Base-by-base conservation (phyloP, 2,329 filamentous ascomycete genomes). In the Aspergillus tanneri region DNA sequence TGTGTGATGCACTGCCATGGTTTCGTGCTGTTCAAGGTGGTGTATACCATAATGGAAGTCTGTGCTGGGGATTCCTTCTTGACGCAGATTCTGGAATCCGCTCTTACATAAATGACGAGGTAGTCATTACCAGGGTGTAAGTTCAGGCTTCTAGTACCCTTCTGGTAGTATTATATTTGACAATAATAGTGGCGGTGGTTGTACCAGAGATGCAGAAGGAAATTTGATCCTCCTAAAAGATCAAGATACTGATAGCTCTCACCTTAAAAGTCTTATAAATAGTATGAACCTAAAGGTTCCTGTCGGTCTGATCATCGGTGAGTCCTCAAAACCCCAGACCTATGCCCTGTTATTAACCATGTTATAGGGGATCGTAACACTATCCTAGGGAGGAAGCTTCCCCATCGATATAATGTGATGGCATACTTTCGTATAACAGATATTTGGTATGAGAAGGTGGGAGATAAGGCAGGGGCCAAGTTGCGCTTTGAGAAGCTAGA, bases 401-500 rank as follows among this genome's bases (percentile, higher is more conserved):
- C 79, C 0, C 74, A 84, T 48, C 70, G 76, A 1, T 90, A 84
- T 58, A 83, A 79, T 46, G 81, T 89, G 0, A 72, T 90, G 34
- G 85, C 76, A n/a, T 83, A 77, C 64, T 90, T 88, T 62, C 80
- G 83, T 40, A 72, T 87, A 10, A 86, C 84, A 0, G 72, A 85
- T 40, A 72, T 89, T 0, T 91, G 87, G 87, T 73, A 69, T 9
- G 87, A 91, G 57, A 77, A 74, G 50, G 63, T 72, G 1, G 64
- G 62, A 2, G 58, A 56, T 2, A 72, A 64, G 5, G 67, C 64
- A 1, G 73, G 76, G 0, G 77, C 79, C 56, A 83, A 81, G 53
- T 75, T 86, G 21, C 79, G 86, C 0, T 77, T 89, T 3, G 83
- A 90, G 62, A 86, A 86, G 51, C 67, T 87, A 0, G 64, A 83